A percentile compares a stretch with the other conserved stretches of the same genome.
phyloP scores from a whole-genome alignment of 2,329 filamentous ascomycete species.

The Penicillium sp. region DNA sequence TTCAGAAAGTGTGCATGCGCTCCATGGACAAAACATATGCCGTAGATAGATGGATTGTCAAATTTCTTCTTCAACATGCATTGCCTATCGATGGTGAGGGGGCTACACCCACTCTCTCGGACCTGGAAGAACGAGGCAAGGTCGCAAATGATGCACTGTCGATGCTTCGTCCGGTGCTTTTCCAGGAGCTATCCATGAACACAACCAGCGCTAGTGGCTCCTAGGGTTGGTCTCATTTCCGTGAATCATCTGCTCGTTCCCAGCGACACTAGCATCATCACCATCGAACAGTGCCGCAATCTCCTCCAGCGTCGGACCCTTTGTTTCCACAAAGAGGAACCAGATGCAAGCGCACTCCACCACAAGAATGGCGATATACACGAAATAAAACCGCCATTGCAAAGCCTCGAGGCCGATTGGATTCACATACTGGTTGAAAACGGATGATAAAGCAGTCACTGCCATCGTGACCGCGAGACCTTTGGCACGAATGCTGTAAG shows the following conservation, averaged over 20 bases:
- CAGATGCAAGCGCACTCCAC: slow-evolving; percentile 28
- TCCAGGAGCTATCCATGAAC: no score
- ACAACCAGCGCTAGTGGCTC: no score
- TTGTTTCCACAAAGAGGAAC: slow-evolving; percentile 33
- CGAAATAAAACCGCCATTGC: slow-evolving; percentile 18
- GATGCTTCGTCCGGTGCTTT: slow-evolving; percentile 8
- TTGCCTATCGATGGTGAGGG: slow-evolving; percentile 15
- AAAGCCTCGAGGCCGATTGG: slow-evolving; percentile 15
- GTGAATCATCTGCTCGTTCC: no score
- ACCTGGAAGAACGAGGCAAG: slow-evolving; percentile 9
- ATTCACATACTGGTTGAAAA: slow-evolving; percentile 12
- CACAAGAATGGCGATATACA: slow-evolving; percentile 24
- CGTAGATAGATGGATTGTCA: slow-evolving; percentile 17
- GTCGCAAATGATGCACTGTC: slow-evolving; percentile 17
- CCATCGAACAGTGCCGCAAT: slow-evolving; percentile 17
- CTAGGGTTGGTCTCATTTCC: no score
- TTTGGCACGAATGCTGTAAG: slow-evolving; percentile 30
- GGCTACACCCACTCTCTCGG: slow-evolving; percentile 7
- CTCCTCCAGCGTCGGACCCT: slow-evolving; percentile 34
- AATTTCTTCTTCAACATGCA: slow-evolving; percentile 22
- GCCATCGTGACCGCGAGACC: slow-evolving; percentile 6
- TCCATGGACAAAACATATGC: slow-evolving; percentile 17
- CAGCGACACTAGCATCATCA: neutral
- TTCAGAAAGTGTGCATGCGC: no score
- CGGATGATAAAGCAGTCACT: neutral